These are phyloP conservation scores for Cytospora piceae DNA, from an alignment of 2,329 filamentous ascomycete genomes.

Conservation along the genomic window DNA sequence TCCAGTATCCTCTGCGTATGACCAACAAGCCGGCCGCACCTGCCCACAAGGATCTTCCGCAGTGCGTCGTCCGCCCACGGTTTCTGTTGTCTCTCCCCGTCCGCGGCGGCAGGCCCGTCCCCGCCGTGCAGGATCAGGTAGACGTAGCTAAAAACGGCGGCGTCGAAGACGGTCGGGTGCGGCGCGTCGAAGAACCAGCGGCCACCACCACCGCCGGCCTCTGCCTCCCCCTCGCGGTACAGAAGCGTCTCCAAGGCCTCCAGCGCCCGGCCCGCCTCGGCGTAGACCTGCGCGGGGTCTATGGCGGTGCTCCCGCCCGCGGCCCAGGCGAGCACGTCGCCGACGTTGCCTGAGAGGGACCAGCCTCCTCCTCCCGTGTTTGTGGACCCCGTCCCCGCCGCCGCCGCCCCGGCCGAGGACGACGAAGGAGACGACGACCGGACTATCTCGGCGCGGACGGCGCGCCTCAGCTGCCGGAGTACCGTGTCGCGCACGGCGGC, in stretches of 20 bases:
- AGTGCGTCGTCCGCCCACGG: constrained; percentile 57
- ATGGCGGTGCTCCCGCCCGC: constrained; percentile 43
- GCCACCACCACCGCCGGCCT: constrained; percentile 15
- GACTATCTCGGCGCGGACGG: constrained; percentile 75
- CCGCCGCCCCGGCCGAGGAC: constrained; percentile 34
- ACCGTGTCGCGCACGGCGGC: constrained; percentile 65
- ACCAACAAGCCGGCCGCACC: constrained; percentile 64
- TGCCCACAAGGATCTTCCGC: constrained; percentile 53
- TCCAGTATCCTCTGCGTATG: constrained; percentile 57
- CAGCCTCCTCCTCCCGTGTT: background rate
- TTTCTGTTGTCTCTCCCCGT: constrained; percentile 58
- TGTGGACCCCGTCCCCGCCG: too few species aligned
- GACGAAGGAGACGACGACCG: constrained; percentile 52
- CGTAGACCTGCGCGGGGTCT: constrained; percentile 45
- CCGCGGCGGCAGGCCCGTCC: constrained; percentile 22
- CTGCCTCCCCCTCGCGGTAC: constrained; percentile 34
- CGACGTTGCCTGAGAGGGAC: constrained; percentile 25
- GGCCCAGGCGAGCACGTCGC: constrained; percentile 23
- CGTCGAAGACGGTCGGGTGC: constrained; percentile 78
- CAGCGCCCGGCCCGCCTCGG: constrained; percentile 50
- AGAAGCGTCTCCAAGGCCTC: constrained; percentile 50
- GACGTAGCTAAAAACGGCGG: constrained; percentile 87
- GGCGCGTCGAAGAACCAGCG: constrained; percentile 55
- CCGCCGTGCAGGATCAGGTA: constrained; percentile 69
- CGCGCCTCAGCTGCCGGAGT: constrained; percentile 67